A percentile compares a stretch with the other conserved stretches of the same genome.
These are phyloP conservation scores for Haplosporangium sp. DNA, from an alignment of 371 early-diverging fungal genomes.

Conservation along the genomic window DNA sequence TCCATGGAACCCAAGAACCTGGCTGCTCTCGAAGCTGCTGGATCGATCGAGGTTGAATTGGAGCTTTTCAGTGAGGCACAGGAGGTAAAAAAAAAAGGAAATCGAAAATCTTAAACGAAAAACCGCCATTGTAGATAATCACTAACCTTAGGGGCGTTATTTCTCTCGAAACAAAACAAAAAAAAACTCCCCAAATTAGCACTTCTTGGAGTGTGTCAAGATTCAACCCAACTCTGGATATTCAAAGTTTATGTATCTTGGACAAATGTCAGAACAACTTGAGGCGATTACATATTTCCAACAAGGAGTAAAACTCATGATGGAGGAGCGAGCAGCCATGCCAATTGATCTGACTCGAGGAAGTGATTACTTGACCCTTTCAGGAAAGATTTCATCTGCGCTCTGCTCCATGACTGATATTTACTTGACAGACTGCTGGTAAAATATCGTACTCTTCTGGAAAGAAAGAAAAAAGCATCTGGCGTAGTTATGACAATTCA, in stretches of 20 bases:
- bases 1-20: conserved; percentile 72
- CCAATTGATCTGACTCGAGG: conserved; percentile 53
- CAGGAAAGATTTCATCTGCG: conserved; percentile 82
- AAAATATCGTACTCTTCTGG: not conserved
- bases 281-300: conserved; percentile 85
- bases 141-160: not conserved
- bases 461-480: not conserved
- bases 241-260: conserved; percentile 91
- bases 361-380: conserved; percentile 61
- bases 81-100: conserved; percentile 60
- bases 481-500: too few relatives aligned
- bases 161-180: not conserved
- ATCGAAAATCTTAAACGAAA: too few relatives aligned
- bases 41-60: conserved; percentile 81
- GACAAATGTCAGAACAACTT: conserved; percentile 83
- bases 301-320: conserved; percentile 83
- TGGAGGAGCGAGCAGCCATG: conserved; percentile 57
- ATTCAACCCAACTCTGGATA: conserved; percentile 77
- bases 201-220: conserved; percentile 75
- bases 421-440: conserved; percentile 97
- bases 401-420: conserved; percentile 95
- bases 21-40: conserved; percentile 77
- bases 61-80: conserved; percentile 76
- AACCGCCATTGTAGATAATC: not conserved
- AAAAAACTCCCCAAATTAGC: conserved; percentile 55